Conservation (phyloP, 2,329 filamentous ascomycete genomes). For the Trichoderma endophyticum region DNA sequence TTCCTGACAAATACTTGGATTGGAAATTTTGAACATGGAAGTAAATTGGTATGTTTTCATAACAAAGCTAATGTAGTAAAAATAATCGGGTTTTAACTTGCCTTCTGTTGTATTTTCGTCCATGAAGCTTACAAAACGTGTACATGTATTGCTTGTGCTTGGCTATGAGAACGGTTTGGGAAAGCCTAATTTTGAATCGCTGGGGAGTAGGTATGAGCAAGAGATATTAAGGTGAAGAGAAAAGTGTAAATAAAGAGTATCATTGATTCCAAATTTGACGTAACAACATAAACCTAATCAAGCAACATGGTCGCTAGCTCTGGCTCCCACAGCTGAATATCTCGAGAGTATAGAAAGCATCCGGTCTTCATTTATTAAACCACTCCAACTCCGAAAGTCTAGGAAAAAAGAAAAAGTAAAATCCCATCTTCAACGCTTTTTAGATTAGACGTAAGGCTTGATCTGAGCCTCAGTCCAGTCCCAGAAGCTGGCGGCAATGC, state of each 20-base stretch:
- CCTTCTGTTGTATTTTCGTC: not conserved
- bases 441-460: not conserved
- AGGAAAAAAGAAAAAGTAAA: not conserved
- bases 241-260: not conserved
- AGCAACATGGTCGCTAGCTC: not conserved
- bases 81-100: not conserved
- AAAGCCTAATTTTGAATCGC: not conserved
- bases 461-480: constrained; percentile 14
- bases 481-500: constrained; percentile 5
- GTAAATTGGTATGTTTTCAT: not conserved
- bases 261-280: not conserved
- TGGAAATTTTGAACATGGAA: not conserved
- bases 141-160: not conserved
- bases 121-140: not conserved
- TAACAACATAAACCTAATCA: not conserved
- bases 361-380: not conserved
- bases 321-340: not conserved
- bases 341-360: not conserved
- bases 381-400: not conserved
- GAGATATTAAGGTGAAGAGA: not conserved
- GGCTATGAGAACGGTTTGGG: not conserved
- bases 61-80: not conserved
- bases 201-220: not conserved
- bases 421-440: not conserved
- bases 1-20: constrained; percentile 39